These are phyloP conservation scores for Melanopsichium pennsylvanicum DNA, from an alignment of 1,284 basidiomycete genomes.

Conservation along the genomic window DNA sequence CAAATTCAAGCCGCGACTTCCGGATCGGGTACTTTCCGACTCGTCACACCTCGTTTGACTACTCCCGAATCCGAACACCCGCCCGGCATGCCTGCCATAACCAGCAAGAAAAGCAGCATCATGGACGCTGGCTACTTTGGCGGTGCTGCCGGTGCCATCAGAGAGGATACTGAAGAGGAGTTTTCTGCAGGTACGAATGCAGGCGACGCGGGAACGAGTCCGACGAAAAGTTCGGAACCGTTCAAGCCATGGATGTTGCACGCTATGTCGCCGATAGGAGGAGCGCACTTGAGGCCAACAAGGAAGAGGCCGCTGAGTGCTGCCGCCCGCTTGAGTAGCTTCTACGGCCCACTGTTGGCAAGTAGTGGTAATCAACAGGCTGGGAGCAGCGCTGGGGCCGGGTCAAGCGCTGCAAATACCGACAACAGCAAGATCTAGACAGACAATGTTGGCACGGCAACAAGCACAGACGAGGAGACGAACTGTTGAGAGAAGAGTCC, in stretches of 20 bases:
- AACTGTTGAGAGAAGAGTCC: too few relatives aligned
- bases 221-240: conserved; percentile 18
- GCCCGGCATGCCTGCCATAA: conserved; percentile 18
- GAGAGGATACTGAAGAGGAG: conserved; percentile 19
- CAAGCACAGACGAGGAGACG: too few relatives aligned
- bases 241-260: conserved; percentile 47
- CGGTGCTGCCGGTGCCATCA: conserved; percentile 13
- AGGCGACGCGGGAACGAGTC: conserved; percentile 4
- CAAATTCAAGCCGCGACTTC: conserved; percentile 59
- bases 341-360: conserved; percentile 41
- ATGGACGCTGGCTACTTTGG: conserved; percentile 51
- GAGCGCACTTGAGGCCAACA: conserved; percentile 21
- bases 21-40: conserved; percentile 54
- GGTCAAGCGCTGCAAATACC: too few relatives aligned
- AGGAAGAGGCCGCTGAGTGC: conserved; percentile 47
- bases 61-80: conserved; percentile 48
- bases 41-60: conserved; percentile 52
- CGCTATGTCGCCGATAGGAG: conserved; percentile 26
- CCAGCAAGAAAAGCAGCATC: conserved; percentile 22
- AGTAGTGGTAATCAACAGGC: neutral
- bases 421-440: conserved; percentile 1
- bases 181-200: neutral
- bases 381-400: too few relatives aligned
- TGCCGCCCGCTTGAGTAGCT: conserved; percentile 43
- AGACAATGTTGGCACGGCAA: too few relatives aligned